These are phyloP conservation scores for Trichocladium uniseriatum DNA, from an alignment of 495 filamentous ascomycete genomes.

Conservation along the genomic window DNA sequence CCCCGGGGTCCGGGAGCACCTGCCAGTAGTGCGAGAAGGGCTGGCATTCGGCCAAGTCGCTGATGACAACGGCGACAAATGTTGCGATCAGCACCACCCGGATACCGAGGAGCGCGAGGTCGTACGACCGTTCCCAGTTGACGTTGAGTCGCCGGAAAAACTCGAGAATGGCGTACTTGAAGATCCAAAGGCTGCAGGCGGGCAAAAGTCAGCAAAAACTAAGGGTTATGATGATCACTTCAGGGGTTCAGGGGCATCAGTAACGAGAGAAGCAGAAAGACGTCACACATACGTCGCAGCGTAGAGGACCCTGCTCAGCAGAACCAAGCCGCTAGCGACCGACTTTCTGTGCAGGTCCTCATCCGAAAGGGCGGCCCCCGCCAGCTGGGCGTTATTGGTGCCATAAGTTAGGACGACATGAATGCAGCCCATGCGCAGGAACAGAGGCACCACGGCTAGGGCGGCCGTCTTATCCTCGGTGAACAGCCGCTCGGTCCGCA, in stretches of 20 bases:
- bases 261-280: not conserved
- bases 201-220: not conserved
- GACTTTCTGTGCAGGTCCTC: conserved; percentile 40
- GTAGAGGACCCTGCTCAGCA: conserved; percentile 58
- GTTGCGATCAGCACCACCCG: conserved; percentile 66
- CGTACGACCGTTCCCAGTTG: conserved; percentile 63
- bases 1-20: conserved; percentile 78
- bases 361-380: conserved; percentile 32
- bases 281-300: conserved; percentile 52
- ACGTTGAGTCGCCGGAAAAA: conserved; percentile 74
- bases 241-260: not conserved
- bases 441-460: conserved; percentile 66
- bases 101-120: conserved; percentile 55
- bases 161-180: conserved; percentile 83
- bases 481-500: conserved; percentile 73
- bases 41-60: conserved; percentile 75
- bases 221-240: not conserved
- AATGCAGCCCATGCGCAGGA: conserved; percentile 73
- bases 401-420: conserved; percentile 77
- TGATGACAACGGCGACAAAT: conserved; percentile 68
- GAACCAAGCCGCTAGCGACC: conserved; percentile 56
- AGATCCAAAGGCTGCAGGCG: conserved; percentile 69
- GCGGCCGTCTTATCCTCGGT: conserved; percentile 81
- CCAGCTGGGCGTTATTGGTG: conserved; percentile 68
- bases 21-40: conserved; percentile 87